Evolutionary conservation across 2,329 filamentous ascomycete species (phyloP), one percentile per base, ranked within the genome.

Genomic region (Aspergillus melleus): DNA sequence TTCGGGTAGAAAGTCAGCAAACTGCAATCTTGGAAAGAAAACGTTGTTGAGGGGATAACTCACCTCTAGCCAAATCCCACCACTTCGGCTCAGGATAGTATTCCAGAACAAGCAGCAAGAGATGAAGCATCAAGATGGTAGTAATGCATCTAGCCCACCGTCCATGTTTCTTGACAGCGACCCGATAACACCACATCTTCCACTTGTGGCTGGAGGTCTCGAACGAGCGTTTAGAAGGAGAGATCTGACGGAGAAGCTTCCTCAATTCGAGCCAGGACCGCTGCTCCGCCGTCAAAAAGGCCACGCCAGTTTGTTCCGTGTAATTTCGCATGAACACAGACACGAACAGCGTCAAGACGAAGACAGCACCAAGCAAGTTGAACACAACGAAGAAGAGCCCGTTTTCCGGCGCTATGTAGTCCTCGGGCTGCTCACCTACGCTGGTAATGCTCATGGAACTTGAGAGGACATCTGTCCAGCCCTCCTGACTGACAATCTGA

Each of bases 291-390:
- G 95, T 99, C 68, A 99, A 80, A 74, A 94, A 99, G 2, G 95
- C 95, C 49, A 99, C 95, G 1, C 95, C 95, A 0, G 95, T 99
- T 77, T 98, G 93, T 77, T 99, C 95, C 0, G 95, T 99, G 77
- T 99, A 99, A 75, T 97, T 99, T 62, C 95, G 91, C 95, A 99
- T 99, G 76, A 99, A 99, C 62, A 99, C 95, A 58, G 95, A 98
- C 52, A 99, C 96, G 76, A 99, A 99, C 72, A 99, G 81, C 1
- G 95, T 99, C 72, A 99, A 83, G 62, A 99, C 90, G 77, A 99
- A 99, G 64, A 99, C 94, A 0, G 95, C 95, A 32, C 92, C 92
- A 68, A 99, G 84, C 73, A 99, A 85, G 77, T 99, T 99, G 86
- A 98, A 99, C 4, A 94, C 83, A 58, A 99, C 87, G 73, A 99